phyloP scores from a whole-genome alignment of 2,329 filamentous ascomycete genomes.

The Epichloe coenophiala region DNA sequence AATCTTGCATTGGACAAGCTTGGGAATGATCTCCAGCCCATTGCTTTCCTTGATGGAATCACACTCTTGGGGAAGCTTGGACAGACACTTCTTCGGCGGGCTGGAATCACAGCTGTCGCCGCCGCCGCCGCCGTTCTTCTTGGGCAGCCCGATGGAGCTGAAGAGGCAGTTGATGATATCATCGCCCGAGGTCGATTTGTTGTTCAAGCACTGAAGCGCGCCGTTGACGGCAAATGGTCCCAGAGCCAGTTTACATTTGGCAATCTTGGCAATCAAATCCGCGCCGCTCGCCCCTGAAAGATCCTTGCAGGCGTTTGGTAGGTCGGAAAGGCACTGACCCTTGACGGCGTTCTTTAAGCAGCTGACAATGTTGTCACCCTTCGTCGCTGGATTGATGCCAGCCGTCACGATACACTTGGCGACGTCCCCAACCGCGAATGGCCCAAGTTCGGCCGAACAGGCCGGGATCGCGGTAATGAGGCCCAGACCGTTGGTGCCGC shows the following conservation, averaged over 20 bases:
- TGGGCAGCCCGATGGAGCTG: background rate
- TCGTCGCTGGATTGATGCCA: background rate
- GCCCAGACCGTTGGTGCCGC: background rate
- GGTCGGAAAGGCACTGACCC: background rate
- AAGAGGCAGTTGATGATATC: conserved; percentile 2
- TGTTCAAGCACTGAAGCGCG: background rate
- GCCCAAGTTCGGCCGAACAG: background rate
- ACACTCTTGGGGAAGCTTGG: conserved; percentile 3
- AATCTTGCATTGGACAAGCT: conserved; percentile 1
- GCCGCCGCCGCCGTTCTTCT: background rate
- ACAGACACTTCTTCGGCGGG: background rate
- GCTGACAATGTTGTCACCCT: background rate
- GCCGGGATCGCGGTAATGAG: background rate
- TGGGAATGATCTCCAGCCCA: background rate
- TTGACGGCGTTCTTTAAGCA: background rate
- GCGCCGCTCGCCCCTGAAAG: background rate
- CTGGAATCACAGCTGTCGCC: background rate
- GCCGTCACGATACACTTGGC: background rate
- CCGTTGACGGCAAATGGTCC: conserved; percentile 1
- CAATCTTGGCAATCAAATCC: background rate
- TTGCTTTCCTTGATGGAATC: background rate
- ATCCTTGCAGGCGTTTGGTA: background rate
- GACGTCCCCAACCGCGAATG: background rate
- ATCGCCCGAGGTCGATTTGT: background rate
- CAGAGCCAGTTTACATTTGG: background rate